Evolutionary conservation across 116 monocot genomes (phyloP), one percentile per base, ranked within the genome.

Genomic region (Cymodocea nodosa): DNA sequence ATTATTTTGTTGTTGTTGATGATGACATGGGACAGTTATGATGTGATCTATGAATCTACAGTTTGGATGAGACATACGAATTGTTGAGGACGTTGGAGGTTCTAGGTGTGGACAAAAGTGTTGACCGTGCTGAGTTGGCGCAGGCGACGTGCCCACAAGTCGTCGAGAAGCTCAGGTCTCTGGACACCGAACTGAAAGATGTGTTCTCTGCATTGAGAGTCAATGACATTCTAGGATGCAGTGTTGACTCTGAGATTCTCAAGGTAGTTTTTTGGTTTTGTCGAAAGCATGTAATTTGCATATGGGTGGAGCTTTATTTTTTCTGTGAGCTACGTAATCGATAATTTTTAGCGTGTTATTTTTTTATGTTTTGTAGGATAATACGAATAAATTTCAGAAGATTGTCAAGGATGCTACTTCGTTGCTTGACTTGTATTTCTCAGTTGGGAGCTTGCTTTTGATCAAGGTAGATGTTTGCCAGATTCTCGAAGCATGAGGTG

Each of bases 51-150:
- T 14, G 50, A 12, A 78, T 65, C 8, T 78, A 16, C 90, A 94
- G 94, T 70, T 82, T 95, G 63, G 87, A 95, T 73, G 83, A 85
- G 59, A 83, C 79, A 16, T 95, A 87, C 25, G 81, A 90, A 79
- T 87, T 85, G 57, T 20, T 95, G 23, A 87, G 77, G 70, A 85
- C 87, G n/a, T 76, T 87, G 67, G 80, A 90, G 80, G 83, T 90
- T 74, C 85, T 95, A 35, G 83, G 76, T 44, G 1, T 85, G 19
- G 81, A 83, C 17, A 76, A 71, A 18, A 59, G 25, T 62, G 63
- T 52, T 30, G 77, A 80, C 55, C 25, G 63, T 18, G 77, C 59
- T 37, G 68, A 20, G n/a, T 56, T 68, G 9, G 50, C 34, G n/a
- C 34, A 50, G 3, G 50, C 63, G 53, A 69, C 79, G 50, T 95